A percentile compares a stretch with the other conserved stretches of the same genome.
phyloP scores from a whole-genome alignment of 495 filamentous ascomycete species.

The Aspergillus incahuasiensis region DNA sequence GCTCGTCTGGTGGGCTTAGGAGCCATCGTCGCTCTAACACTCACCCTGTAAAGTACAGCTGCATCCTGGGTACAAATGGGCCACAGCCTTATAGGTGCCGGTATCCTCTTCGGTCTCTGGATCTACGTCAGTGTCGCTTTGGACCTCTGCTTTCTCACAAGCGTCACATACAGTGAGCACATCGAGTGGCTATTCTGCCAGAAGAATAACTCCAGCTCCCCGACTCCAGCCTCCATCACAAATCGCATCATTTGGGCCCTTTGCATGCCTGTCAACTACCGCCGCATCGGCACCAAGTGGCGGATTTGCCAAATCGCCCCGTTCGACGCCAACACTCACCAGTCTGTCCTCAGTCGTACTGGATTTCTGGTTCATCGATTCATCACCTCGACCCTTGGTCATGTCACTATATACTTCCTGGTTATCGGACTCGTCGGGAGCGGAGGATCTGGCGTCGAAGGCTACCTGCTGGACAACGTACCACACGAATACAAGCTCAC shows the following conservation, averaged over 20 bases:
- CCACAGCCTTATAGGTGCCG: too few relatives aligned
- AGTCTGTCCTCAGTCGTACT: not conserved
- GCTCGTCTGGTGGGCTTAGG: too few relatives aligned
- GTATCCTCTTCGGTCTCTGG: too few relatives aligned
- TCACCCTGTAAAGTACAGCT: too few relatives aligned
- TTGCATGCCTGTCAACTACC: not conserved
- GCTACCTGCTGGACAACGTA: not conserved
- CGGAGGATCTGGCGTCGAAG: not conserved
- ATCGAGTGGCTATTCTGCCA: too few relatives aligned
- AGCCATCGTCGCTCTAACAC: too few relatives aligned
- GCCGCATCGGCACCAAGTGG: conserved; percentile 4
- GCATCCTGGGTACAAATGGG: too few relatives aligned
- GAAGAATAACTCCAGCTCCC: too few relatives aligned
- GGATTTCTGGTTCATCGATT: not conserved
- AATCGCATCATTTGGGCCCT: not conserved
- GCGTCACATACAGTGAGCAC: too few relatives aligned
- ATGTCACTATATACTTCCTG: too few relatives aligned
- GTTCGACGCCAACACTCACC: not conserved
- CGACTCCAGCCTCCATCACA: not conserved
- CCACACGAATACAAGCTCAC: not conserved
- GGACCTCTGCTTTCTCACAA: too few relatives aligned
- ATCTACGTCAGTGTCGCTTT: too few relatives aligned
- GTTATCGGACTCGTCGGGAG: not conserved
- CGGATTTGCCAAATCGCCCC: not conserved
- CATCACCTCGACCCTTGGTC: not conserved